phyloP scores from a whole-genome alignment of 352 stramenopile species.

The Phytophthora melonis region DNA sequence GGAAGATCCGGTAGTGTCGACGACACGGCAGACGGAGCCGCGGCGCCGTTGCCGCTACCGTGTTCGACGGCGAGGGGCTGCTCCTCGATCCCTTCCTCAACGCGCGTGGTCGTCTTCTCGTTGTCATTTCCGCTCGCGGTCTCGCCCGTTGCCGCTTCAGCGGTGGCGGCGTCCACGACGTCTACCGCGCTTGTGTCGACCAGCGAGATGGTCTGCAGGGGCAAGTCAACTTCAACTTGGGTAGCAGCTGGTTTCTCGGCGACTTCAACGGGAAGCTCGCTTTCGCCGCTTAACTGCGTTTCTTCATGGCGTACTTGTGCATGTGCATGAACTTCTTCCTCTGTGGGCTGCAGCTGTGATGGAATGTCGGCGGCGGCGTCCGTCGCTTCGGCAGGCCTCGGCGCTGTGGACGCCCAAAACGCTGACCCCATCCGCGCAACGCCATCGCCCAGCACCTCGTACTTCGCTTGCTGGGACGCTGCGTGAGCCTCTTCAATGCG shows the following conservation, averaged over 20 bases:
- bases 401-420: slow-evolving; percentile 55
- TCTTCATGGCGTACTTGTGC: neutral
- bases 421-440: slow-evolving; percentile 50
- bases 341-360: neutral
- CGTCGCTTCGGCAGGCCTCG: neutral
- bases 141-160: slow-evolving; percentile 3
- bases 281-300: neutral
- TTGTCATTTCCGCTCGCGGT: neutral
- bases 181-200: slow-evolving; percentile 12
- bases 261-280: slow-evolving; percentile 8
- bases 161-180: neutral
- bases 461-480: slow-evolving; percentile 47
- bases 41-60: slow-evolving; percentile 12
- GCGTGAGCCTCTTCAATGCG: slow-evolving; percentile 63
- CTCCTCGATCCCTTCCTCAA: slow-evolving; percentile 18
- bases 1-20: slow-evolving; percentile 41
- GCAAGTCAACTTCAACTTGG: slow-evolving; percentile 30
- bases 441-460: slow-evolving; percentile 55
- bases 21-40: slow-evolving; percentile 22
- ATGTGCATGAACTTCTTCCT: neutral
- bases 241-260: slow-evolving; percentile 26
- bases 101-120: neutral
- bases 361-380: neutral
- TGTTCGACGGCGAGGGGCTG: neutral
- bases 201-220: slow-evolving; percentile 29